phyloP scores from a whole-genome alignment of 73 alveolate species.

The Tetrahymena malaccensis region DNA sequence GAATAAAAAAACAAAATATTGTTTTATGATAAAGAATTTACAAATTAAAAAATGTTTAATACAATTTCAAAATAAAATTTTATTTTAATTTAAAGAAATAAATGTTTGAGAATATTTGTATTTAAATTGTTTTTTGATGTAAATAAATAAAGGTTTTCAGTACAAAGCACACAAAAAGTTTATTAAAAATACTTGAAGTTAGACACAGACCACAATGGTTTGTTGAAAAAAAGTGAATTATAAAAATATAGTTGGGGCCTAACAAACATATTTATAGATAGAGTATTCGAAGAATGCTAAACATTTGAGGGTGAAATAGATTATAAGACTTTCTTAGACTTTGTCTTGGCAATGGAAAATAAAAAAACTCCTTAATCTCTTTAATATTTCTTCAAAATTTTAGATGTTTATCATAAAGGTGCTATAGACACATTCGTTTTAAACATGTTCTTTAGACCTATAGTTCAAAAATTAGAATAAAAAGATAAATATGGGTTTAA shows the following conservation, averaged over 20 bases:
- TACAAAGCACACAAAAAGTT: conserved; percentile 72
- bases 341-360: conserved; percentile 98
- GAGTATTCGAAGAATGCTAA: conserved; percentile 90
- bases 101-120: neutral
- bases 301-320: conserved; percentile 96
- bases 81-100: too few species aligned
- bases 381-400: conserved; percentile 73
- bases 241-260: conserved; percentile 80
- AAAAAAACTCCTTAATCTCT: conserved; percentile 86
- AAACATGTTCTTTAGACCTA: conserved; percentile 85
- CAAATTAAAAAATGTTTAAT: too few species aligned
- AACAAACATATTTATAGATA: conserved; percentile 83
- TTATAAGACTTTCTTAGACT: conserved; percentile 94
- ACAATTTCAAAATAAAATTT: too few species aligned
- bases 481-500: conserved; percentile 76
- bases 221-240: conserved; percentile 83
- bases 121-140: neutral
- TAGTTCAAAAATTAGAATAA: conserved; percentile 63
- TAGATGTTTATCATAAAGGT: conserved; percentile 81
- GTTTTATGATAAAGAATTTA: too few species aligned
- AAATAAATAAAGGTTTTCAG: conserved; percentile 44
- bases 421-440: conserved; percentile 91
- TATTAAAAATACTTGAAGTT: conserved; percentile 86
- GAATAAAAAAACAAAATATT: too few species aligned
- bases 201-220: conserved; percentile 91